Percentiles rank a stretch among this genome's conserved stretches.
phyloP scores from a whole-genome alignment of 805 yeast genomes.

The Wickerhamiella musiphila region DNA sequence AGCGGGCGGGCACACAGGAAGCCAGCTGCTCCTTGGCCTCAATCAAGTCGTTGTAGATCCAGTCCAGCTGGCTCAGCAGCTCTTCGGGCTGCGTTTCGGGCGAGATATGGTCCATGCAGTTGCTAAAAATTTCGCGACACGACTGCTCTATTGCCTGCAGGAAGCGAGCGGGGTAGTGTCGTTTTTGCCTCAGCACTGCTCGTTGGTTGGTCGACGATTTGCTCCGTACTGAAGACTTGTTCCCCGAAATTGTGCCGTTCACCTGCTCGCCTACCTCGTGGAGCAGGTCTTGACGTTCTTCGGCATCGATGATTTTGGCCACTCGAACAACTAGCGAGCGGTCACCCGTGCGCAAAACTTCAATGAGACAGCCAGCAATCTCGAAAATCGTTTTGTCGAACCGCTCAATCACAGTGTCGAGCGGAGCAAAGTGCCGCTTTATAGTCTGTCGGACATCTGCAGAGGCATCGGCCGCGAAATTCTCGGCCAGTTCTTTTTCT shows the following conservation, averaged over 20 bases:
- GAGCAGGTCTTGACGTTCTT: slow-evolving; percentile 61
- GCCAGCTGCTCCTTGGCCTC: slow-evolving; percentile 44
- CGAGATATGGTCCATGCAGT: slow-evolving; percentile 39
- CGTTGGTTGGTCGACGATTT: neutral
- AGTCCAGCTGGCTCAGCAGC: slow-evolving; percentile 53
- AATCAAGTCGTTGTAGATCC: slow-evolving; percentile 68
- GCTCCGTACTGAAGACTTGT: neutral
- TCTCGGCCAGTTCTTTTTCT: slow-evolving; percentile 54
- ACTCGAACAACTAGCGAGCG: slow-evolving; percentile 48
- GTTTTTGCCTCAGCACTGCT: slow-evolving; percentile 18
- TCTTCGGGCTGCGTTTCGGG: slow-evolving; percentile 31
- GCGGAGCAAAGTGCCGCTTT: slow-evolving; percentile 34
- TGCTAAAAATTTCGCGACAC: slow-evolving; percentile 47
- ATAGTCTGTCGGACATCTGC: slow-evolving; percentile 57
- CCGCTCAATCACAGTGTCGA: slow-evolving; percentile 31
- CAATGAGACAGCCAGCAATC: slow-evolving; percentile 53
- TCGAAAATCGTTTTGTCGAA: slow-evolving; percentile 50
- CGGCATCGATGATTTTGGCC: slow-evolving; percentile 63
- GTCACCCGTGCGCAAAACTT: slow-evolving; percentile 54
- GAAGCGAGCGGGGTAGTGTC: slow-evolving; percentile 49
- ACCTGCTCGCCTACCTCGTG: slow-evolving; percentile 19
- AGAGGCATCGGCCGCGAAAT: slow-evolving; percentile 33
- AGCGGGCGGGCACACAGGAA: slow-evolving; percentile 46
- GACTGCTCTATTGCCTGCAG: slow-evolving; percentile 39
- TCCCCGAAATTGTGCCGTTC: neutral